Base-by-base conservation (phyloP, 1,139 yeast genomes). In the Lodderomyces orthopsilosis region DNA sequence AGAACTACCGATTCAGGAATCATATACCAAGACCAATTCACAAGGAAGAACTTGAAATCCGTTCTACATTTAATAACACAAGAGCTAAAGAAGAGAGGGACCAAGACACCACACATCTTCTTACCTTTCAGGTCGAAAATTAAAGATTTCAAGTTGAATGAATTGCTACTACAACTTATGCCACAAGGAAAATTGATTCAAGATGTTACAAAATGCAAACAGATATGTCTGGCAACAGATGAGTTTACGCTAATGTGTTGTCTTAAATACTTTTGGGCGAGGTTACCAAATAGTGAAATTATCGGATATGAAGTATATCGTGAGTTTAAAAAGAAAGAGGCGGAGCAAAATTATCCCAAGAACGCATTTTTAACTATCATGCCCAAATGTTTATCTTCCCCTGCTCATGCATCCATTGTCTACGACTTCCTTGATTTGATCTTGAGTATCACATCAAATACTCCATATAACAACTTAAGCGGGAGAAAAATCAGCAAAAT, bases 381-480 rank as follows among this genome's bases (percentile, higher is more conserved):
- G 88, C 96, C 96, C 5, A 81, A 81, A 49, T 86, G 95, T 61
- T 68, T 88, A 24, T 78, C 85, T 7, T 84, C 95, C 0, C 88
- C 93, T 3, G 84, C 91, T 8, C 96, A 89, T 66, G 95, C 95
- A 0, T 85, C 93, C 2, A 87, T 90, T 8, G 93, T 88, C 5
- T 87, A 86, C 58, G 95, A 87, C 59, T 90, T 89, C 57, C 77
- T 89, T 56, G 96, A 90, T 57, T 70, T 90, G 40, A 66, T 90
- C 42, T 85, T 89, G 9, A 77, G 89, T n/a, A 65, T 90, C 35
- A 83, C 94, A 0, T 80, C 95, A n/a, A 85, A 88, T 61, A 82
- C 95, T 2, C 85, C 83, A 51, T 80, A 82, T 42, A 89, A 89
- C 57, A 83, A 84, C 53, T 66, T 90, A 66, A 80, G 87, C 54